Evolutionary conservation across 2,329 filamentous ascomycete genomes (phyloP).

Genomic region (Paraconiothyrium brasiliense): DNA sequence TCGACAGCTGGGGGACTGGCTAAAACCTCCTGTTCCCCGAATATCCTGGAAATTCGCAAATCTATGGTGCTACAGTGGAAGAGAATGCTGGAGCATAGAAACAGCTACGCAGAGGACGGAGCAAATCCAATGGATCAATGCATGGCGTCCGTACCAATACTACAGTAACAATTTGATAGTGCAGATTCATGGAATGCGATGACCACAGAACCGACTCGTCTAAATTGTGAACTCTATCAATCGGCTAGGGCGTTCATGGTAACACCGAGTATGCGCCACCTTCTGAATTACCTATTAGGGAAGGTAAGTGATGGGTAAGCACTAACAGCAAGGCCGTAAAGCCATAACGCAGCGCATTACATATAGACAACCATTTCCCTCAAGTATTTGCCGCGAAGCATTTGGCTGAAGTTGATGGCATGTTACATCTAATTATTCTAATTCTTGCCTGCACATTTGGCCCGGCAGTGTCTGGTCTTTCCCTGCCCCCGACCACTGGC

Average conservation of each 20-base stretch:
- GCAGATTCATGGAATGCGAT: too few species aligned
- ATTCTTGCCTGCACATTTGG: background rate
- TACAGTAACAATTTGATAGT: too few species aligned
- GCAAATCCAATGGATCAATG: too few species aligned
- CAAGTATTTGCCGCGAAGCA: background rate
- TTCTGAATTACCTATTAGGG: background rate
- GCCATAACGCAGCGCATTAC: background rate
- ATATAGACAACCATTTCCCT: background rate
- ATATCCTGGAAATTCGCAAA: too few species aligned
- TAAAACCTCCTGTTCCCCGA: too few species aligned
- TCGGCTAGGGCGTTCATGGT: background rate
- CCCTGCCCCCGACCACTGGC: background rate
- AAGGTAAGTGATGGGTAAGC: background rate
- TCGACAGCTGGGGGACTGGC: too few species aligned
- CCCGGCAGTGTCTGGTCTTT: background rate
- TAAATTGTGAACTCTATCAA: background rate
- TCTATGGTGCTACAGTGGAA: too few species aligned
- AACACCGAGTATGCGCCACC: background rate
- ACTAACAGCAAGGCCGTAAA: background rate
- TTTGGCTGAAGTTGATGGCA: background rate
- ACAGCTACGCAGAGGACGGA: too few species aligned
- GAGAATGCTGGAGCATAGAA: too few species aligned
- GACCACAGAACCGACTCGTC: background rate
- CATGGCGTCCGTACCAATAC: too few species aligned
- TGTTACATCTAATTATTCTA: background rate